These are phyloP conservation scores for Capsella rubella DNA, from an alignment of 441 rosid species.

Conservation along the genomic window DNA sequence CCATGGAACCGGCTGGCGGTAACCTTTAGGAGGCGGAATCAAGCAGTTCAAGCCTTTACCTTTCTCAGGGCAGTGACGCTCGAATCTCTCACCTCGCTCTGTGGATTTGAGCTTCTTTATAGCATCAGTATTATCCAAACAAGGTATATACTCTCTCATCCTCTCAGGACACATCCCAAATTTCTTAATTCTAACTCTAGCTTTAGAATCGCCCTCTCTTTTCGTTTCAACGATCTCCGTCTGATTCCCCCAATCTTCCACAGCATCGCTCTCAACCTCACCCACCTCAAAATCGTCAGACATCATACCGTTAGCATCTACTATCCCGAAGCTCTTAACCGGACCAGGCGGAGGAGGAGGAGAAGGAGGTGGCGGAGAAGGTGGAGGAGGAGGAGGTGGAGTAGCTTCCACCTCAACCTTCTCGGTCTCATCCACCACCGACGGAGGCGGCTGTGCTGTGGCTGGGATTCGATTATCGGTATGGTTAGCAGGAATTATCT, in stretches of 20 bases:
- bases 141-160: constrained; percentile 90
- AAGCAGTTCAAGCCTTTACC: constrained; percentile 77
- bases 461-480: constrained; percentile 32
- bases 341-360: constrained; percentile 49
- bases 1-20: constrained; percentile 86
- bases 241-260: constrained; percentile 70
- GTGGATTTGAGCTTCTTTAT: constrained; percentile 75
- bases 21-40: constrained; percentile 84
- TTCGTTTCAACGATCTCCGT: constrained; percentile 44
- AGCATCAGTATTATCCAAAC: constrained; percentile 82
- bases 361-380: background rate
- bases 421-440: constrained; percentile 38
- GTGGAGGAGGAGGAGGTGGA: constrained; percentile 32
- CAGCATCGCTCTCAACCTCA: constrained; percentile 66
- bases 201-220: constrained; percentile 37
- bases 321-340: constrained; percentile 65
- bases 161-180: constrained; percentile 65
- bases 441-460: constrained; percentile 31
- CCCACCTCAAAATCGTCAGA: constrained; percentile 84
- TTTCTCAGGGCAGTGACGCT: constrained; percentile 85
- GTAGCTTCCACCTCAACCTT: constrained; percentile 16
- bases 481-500: constrained; percentile 44
- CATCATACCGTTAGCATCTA: constrained; percentile 91
- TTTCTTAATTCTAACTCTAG: constrained; percentile 51
- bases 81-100: constrained; percentile 79